Conservation (phyloP, 2,329 filamentous ascomycete genomes). For the Aspergillus sp. region DNA sequence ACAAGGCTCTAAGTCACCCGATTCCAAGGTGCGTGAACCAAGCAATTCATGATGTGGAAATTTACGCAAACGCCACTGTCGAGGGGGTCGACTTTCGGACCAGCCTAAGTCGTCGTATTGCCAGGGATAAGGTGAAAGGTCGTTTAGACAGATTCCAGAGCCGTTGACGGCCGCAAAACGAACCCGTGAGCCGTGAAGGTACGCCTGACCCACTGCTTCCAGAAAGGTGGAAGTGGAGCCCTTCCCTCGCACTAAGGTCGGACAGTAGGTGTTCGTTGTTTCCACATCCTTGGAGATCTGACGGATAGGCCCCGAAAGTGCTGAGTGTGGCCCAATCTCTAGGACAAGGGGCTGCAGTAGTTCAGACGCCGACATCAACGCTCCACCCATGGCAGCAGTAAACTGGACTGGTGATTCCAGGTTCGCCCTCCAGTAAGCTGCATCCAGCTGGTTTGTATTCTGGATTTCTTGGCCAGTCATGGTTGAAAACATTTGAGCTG, state of each 20-base stretch:
- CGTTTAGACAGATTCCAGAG: slow-evolving; percentile 5
- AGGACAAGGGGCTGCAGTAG: slow-evolving; percentile 15
- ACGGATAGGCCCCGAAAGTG: slow-evolving; percentile 34
- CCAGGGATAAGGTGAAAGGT: slow-evolving; percentile 47
- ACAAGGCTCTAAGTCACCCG: slow-evolving; percentile 28
- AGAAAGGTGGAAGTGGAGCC: slow-evolving; percentile 9
- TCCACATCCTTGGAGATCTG: slow-evolving; percentile 17
- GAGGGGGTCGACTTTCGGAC: slow-evolving; percentile 32
- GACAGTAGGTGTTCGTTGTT: slow-evolving; percentile 1
- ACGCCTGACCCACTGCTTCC: slow-evolving; percentile 14
- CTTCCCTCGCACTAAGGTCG: slow-evolving; percentile 8
- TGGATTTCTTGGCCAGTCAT: background rate
- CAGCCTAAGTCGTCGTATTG: slow-evolving; percentile 44
- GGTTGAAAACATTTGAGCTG: slow-evolving; percentile 12
- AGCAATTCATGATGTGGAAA: slow-evolving; percentile 28
- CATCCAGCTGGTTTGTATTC: background rate
- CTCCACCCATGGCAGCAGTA: slow-evolving; percentile 10
- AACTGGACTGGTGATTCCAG: slow-evolving; percentile 27
- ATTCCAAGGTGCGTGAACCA: slow-evolving; percentile 19
- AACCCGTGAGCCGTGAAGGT: slow-evolving; percentile 2
- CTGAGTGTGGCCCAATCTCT: slow-evolving; percentile 41
- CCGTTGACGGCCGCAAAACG: slow-evolving; percentile 3
- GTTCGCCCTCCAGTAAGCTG: slow-evolving; percentile 19
- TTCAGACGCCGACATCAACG: background rate
- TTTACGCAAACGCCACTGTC: slow-evolving; percentile 28